These are phyloP conservation scores for Amanita molliuscula DNA, from an alignment of 768 basidiomycete genomes.

Conservation along the genomic window DNA sequence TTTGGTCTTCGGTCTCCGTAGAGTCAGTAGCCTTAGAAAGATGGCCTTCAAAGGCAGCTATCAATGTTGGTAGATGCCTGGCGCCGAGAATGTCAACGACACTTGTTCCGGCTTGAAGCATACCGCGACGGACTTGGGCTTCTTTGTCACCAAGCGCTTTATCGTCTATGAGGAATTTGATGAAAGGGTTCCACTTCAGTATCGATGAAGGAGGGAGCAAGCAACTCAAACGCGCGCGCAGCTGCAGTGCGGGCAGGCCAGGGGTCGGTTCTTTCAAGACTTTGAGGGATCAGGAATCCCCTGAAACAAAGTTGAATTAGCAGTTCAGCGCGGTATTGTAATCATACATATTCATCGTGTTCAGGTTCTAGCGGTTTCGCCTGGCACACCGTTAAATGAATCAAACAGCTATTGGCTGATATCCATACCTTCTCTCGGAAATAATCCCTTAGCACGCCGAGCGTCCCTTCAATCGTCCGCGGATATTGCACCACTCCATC, in stretches of 20 bases:
- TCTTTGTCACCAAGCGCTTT: slow-evolving; percentile 82
- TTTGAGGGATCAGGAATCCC: slow-evolving; percentile 89
- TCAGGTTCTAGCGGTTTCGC: slow-evolving; percentile 84
- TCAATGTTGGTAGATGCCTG: slow-evolving; percentile 57
- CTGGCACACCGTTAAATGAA: slow-evolving; percentile 20
- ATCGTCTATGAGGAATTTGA: slow-evolving; percentile 77
- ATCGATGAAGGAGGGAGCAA: slow-evolving; percentile 57
- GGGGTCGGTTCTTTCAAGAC: slow-evolving; percentile 80
- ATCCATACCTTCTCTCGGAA: slow-evolving; percentile 72
- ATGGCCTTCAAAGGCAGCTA: slow-evolving; percentile 73
- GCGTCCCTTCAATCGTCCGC: slow-evolving; percentile 33
- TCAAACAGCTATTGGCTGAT: not conserved
- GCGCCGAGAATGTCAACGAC: slow-evolving; percentile 82
- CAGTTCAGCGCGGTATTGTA: not conserved
- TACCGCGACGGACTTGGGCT: slow-evolving; percentile 71
- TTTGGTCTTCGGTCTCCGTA: slow-evolving; percentile 72
- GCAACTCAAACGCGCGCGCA: slow-evolving; percentile 51
- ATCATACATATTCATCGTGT: slow-evolving; percentile 81
- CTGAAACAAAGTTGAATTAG: slow-evolving; percentile 26
- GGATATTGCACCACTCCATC: slow-evolving; percentile 72
- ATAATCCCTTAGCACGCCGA: slow-evolving; percentile 49
- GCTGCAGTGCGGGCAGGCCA: slow-evolving; percentile 77
- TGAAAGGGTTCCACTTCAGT: slow-evolving; percentile 63
- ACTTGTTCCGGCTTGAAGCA: slow-evolving; percentile 77
- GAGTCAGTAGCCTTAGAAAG: slow-evolving; percentile 45